These are phyloP conservation scores for Stropharia rugosoannulata DNA, from an alignment of 768 basidiomycete genomes.

Conservation along the genomic window DNA sequence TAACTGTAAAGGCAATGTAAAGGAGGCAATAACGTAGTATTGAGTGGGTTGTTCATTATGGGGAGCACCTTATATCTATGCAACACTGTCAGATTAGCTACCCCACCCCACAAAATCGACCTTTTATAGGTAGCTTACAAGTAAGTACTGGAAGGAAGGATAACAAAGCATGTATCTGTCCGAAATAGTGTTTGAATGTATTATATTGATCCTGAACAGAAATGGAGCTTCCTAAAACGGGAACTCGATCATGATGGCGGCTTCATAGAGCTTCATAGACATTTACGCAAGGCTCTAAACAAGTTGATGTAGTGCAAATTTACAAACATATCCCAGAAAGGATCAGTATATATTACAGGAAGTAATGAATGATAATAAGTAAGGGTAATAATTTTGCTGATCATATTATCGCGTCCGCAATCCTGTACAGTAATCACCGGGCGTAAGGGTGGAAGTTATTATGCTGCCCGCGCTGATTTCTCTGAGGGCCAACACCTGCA, in stretches of 20 bases:
- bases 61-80: no score
- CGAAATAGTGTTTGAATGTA: no score
- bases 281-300: no score
- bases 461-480: conserved; percentile 75
- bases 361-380: conserved; percentile 3
- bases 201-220: no score
- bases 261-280: neutral
- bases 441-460: conserved; percentile 86
- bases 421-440: conserved; percentile 38
- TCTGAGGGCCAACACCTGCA: conserved; percentile 69
- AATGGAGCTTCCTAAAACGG: neutral
- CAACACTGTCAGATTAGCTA: no score
- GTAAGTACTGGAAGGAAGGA: no score
- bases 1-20: neutral
- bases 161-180: no score
- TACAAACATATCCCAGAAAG: neutral
- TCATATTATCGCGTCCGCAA: neutral
- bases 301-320: neutral
- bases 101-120: no score
- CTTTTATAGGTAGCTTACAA: no score
- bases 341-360: conserved; percentile 4
- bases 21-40: neutral
- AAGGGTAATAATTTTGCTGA: conserved; percentile 1
- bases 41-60: no score
- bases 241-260: neutral